Base-by-base conservation (phyloP, 1,139 yeast species). In the Oligophagozyma castellii region DNA sequence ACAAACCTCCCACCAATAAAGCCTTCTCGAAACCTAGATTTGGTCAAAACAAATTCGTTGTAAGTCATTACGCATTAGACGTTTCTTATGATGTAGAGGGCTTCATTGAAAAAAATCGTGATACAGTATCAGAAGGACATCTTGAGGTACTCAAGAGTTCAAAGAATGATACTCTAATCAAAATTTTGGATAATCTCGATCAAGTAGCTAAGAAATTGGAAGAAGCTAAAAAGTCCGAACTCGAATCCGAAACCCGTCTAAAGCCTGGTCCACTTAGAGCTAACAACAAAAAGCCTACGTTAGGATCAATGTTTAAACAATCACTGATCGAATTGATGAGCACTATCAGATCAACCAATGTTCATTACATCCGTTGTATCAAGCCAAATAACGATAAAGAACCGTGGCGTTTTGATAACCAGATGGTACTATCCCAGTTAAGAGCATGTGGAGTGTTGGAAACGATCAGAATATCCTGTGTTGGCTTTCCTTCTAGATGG, bases 371-470 rank as follows among this genome's bases (percentile, higher is more conserved):
- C 49, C 78, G 98, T 54, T 89, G 98, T 65, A 89, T 89, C 53
- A 89, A 89, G 55, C 98, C 98, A 6, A 89, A 89, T 53, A 95
- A 89, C 45, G 75, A 73, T 35, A 89, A 89, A 57, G 75, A 72
- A 35, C 94, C 98, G 3, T 89, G 98, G 98, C 78, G 75, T 51
- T 89, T 89, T 58, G 95, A 84, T 49, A 84, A 94, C 19, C 67
- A 86, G 31, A 84, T 89, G 95, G 98, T 89, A 26, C 65, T 89
- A 39, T 77, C 93, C 5, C 98, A 89, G 56, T 67, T 89, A 41
- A 73, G 98, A 50, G 98, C 98, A 11, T 89, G 98, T 65, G 98
- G 98, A 73, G 98, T 89, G 29, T 65, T 89, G 43, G 98, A 92
- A 56, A 89, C 98, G 2, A 89, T 89, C 49, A 67, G 94, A 46